phyloP scores from a whole-genome alignment of 495 filamentous ascomycete genomes.

The Aspergillus ellipticus region DNA sequence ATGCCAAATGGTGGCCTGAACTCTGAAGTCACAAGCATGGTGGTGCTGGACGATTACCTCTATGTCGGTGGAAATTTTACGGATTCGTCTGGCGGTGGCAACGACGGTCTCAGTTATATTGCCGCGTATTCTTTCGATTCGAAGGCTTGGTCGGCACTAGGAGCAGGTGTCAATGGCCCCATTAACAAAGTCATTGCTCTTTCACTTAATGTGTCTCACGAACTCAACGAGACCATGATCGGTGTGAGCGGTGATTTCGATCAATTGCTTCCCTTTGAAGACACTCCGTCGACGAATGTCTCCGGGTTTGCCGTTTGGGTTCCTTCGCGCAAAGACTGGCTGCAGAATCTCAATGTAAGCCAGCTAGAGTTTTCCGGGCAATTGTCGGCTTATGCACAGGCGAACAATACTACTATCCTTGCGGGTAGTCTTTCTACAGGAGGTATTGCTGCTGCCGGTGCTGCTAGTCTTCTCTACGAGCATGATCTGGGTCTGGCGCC shows the following conservation, averaged over 20 bases:
- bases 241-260: constrained; percentile 79
- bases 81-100: constrained; percentile 59
- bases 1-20: constrained; percentile 75
- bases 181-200: constrained; percentile 72
- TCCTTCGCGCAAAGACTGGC: constrained; percentile 83
- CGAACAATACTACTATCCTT: constrained; percentile 63
- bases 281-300: constrained; percentile 55
- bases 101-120: constrained; percentile 62
- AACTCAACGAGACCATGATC: constrained; percentile 67
- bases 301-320: constrained; percentile 90
- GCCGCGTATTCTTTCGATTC: constrained; percentile 68
- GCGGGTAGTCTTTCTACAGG: constrained; percentile 75
- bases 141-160: constrained; percentile 73
- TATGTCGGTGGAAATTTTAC: constrained; percentile 89
- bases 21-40: constrained; percentile 68
- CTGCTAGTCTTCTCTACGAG: constrained; percentile 55
- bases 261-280: constrained; percentile 61
- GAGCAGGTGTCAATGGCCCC: constrained; percentile 78
- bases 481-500: constrained; percentile 45
- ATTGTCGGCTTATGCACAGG: constrained; percentile 61
- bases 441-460: constrained; percentile 63
- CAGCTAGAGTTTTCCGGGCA: constrained; percentile 64
- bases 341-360: constrained; percentile 71
- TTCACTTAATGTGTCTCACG: constrained; percentile 72
- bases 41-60: constrained; percentile 57